phyloP scores from a whole-genome alignment of 202 grass and related monocot genomes.

The Carex sylvatica region DNA sequence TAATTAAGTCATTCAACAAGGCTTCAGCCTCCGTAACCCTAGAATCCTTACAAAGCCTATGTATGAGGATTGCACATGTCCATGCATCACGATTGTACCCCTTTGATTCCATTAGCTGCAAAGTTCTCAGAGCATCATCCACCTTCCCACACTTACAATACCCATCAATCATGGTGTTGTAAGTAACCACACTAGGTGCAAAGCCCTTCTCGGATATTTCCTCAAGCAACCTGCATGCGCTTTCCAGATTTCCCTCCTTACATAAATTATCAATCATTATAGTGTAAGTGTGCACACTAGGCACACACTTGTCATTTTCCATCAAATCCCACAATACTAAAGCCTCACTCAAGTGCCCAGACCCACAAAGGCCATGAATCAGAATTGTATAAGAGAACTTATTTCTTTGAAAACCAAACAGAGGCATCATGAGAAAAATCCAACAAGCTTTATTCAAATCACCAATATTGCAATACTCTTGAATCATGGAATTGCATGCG shows the following conservation, averaged over 20 bases:
- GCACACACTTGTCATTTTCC: constrained; percentile 50
- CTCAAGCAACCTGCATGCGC: constrained; percentile 57
- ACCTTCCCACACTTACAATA: constrained; percentile 61
- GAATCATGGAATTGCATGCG: constrained; percentile 54
- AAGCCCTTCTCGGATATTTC: constrained; percentile 60
- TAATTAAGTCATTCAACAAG: constrained; percentile 51
- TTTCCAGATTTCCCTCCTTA: constrained; percentile 49
- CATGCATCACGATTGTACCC: constrained; percentile 51
- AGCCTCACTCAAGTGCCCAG: constrained; percentile 35
- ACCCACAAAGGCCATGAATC: constrained; percentile 62
- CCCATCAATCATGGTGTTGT: constrained; percentile 74
- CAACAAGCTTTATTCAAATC: constrained; percentile 68
- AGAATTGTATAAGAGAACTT: constrained; percentile 76
- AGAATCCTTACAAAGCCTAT: constrained; percentile 42
- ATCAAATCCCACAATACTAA: constrained; percentile 53
- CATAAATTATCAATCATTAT: constrained; percentile 68
- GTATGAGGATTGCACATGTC: constrained; percentile 58
- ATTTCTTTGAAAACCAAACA: constrained; percentile 69
- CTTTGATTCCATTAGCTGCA: constrained; percentile 65
- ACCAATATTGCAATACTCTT: constrained; percentile 50
- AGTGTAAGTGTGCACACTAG: constrained; percentile 60
- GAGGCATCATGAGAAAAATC: constrained; percentile 78
- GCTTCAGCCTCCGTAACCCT: constrained; percentile 53
- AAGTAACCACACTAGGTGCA: constrained; percentile 52
- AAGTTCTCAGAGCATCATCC: constrained; percentile 51